Evolutionary conservation across 1,139 yeast genomes (phyloP), one percentile per base, ranked within the genome.

Genomic region (Candida frijolesensis): DNA sequence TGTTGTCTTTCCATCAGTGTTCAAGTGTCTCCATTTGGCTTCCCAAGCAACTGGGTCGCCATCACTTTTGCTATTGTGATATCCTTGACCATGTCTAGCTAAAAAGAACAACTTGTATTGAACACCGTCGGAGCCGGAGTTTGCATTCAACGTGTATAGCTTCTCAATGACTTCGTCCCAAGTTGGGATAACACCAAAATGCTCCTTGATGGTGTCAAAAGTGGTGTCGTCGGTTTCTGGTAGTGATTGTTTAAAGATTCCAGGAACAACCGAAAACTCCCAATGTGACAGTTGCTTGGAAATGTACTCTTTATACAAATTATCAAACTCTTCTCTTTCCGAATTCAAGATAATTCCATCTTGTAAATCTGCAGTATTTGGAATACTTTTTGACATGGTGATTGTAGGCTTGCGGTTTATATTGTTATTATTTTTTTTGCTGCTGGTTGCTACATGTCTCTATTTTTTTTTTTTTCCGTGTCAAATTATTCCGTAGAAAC

Each of bases 11-110:
- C 78, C 80, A 54, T 76, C 79, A 0, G 79, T 79, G 46, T 65
- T 67, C 45, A 72, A 55, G 48, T 68, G 72, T 44, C 74, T 70
- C 78, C 79, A 76, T 53, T 75, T 57, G 27, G 66, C 67, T 52
- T 76, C 72, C 81, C 81, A 76, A 2, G 60, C 72, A 35, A 75
- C 69, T 2, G 80, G 80, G 51, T 76, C 75, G 52, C 67, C 64
- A 16, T 66, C 49, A 55, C 74, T 76, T 42, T 78, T 80, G 53
- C 74, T 57, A 57, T 76, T 76, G 58, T 76, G 81, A 58, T 54
- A 74, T 3, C 80, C 80, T 57, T 76, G 78, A 3, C 80, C 80
- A 51, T 76, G 81, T 53, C 81, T 70, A 14, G 79, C 78, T 41
- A 76, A 63, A 52, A 72, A 70, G 45, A 76, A 61, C 19, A 76